Conservation (phyloP, 305 asterid genomes). For the Monarda citriodora region DNA sequence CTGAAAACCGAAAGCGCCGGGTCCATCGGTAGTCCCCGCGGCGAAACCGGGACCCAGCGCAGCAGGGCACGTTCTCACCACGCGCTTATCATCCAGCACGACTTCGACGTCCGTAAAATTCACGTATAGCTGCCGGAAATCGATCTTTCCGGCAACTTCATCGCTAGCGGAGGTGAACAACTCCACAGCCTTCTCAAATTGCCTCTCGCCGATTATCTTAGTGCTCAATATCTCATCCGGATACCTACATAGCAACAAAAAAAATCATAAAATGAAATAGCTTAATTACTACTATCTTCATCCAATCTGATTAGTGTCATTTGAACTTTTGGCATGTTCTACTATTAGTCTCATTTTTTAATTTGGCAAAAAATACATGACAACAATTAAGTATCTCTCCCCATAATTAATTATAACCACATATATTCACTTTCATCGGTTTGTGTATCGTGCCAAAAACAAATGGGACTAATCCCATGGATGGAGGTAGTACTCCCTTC, state of each 20-base stretch:
- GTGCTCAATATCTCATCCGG: constrained; percentile 69
- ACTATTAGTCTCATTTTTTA: no score
- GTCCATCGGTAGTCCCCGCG: constrained; percentile 73
- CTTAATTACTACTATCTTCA: no score
- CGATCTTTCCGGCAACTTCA: constrained; percentile 49
- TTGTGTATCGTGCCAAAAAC: no score
- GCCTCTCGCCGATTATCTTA: constrained; percentile 63
- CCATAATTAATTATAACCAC: no score
- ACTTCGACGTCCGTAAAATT: constrained; percentile 49
- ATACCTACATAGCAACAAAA: constrained; percentile 24
- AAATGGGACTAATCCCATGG: no score
- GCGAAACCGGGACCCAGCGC: constrained; percentile 68
- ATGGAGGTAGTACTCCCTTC: no score
- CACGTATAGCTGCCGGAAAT: constrained; percentile 36
- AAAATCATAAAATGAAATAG: no score
- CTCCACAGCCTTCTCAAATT: constrained; percentile 49
- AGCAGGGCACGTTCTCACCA: constrained; percentile 63
- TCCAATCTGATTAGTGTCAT: no score
- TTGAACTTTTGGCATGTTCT: no score
- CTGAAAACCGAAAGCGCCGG: constrained; percentile 56
- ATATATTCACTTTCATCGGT: no score
- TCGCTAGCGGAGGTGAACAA: constrained; percentile 42
- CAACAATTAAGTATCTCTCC: no score
- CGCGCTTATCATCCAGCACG: constrained; percentile 34
- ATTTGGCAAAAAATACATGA: no score